phyloP scores from a whole-genome alignment of 768 basidiomycete genomes.

The Trametes coccinea region DNA sequence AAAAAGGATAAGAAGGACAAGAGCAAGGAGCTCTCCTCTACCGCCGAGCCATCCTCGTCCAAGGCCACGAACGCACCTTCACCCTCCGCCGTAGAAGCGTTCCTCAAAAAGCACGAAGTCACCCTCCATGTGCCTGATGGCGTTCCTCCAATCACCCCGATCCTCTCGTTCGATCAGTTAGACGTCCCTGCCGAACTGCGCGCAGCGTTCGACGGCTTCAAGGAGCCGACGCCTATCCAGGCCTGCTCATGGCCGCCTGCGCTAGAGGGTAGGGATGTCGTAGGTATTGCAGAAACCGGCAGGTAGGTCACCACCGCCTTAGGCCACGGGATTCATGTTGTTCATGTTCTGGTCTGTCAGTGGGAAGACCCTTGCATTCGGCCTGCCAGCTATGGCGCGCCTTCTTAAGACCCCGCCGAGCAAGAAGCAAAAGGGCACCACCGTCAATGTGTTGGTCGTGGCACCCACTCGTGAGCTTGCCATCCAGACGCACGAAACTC shows the following conservation, averaged over 20 bases:
- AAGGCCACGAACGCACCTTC: constrained; percentile 29
- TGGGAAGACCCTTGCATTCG: constrained; percentile 96
- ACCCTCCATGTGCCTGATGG: constrained; percentile 61
- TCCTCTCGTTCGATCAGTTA: constrained; percentile 75
- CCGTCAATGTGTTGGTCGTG: constrained; percentile 59
- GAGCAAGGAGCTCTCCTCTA: constrained; percentile 32
- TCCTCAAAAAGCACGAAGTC: constrained; percentile 71
- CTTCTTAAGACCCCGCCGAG: constrained; percentile 47
- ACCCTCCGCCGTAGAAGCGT: constrained; percentile 54
- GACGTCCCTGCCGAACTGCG: constrained; percentile 63
- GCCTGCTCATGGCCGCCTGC: constrained; percentile 93
- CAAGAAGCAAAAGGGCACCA: constrained; percentile 32
- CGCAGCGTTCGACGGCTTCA: constrained; percentile 67
- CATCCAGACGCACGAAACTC: constrained; percentile 88
- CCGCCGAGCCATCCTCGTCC: constrained; percentile 21
- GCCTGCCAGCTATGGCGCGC: constrained; percentile 81
- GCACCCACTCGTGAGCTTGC: constrained; percentile 97
- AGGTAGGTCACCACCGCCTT: constrained; percentile 43
- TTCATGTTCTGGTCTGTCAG: constrained; percentile 37
- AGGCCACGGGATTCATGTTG: background rate
- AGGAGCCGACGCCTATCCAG: constrained; percentile 93
- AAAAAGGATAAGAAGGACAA: constrained; percentile 37
- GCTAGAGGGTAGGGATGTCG: constrained; percentile 78
- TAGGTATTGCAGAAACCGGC: constrained; percentile 97
- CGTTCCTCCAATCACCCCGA: constrained; percentile 53